phyloP scores from a whole-genome alignment of 1,284 basidiomycete genomes.

The Sporisorium scitamineum region DNA sequence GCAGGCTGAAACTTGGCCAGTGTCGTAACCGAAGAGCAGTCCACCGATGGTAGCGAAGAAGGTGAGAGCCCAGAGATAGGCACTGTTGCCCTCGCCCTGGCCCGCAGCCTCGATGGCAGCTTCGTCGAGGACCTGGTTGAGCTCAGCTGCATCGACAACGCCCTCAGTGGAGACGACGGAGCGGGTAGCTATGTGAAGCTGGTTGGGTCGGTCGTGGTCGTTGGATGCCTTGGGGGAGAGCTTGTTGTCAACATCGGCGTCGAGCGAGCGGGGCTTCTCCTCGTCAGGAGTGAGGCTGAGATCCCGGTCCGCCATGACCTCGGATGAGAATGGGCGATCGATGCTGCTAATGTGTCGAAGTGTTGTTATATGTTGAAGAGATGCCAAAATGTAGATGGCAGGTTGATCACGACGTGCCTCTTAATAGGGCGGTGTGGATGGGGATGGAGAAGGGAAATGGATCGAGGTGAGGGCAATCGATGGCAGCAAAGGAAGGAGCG shows the following conservation, averaged over 20 bases:
- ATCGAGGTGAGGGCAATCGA: background rate
- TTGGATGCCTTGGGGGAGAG: conserved; percentile 18
- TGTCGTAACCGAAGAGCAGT: conserved; percentile 54
- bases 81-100: conserved; percentile 40
- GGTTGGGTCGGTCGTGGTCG: conserved; percentile 14
- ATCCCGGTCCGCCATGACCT: conserved; percentile 22
- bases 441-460: background rate
- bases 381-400: too few species aligned
- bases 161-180: conserved; percentile 47
- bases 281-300: conserved; percentile 17
- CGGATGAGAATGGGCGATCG: background rate
- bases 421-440: background rate
- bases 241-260: conserved; percentile 32
- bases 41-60: conserved; percentile 51
- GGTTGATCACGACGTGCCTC: too few species aligned
- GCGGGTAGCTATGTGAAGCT: conserved; percentile 33
- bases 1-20: conserved; percentile 38
- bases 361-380: too few species aligned
- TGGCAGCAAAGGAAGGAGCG: background rate
- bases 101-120: conserved; percentile 56
- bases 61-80: conserved; percentile 53
- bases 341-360: too few species aligned
- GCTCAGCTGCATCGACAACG: conserved; percentile 41
- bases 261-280: conserved; percentile 29
- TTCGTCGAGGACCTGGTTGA: conserved; percentile 47